A percentile compares a stretch with the other conserved stretches of the same genome.
Evolutionary conservation across 768 basidiomycete genomes (phyloP).

Genomic region (Lactarius trivialis): DNA sequence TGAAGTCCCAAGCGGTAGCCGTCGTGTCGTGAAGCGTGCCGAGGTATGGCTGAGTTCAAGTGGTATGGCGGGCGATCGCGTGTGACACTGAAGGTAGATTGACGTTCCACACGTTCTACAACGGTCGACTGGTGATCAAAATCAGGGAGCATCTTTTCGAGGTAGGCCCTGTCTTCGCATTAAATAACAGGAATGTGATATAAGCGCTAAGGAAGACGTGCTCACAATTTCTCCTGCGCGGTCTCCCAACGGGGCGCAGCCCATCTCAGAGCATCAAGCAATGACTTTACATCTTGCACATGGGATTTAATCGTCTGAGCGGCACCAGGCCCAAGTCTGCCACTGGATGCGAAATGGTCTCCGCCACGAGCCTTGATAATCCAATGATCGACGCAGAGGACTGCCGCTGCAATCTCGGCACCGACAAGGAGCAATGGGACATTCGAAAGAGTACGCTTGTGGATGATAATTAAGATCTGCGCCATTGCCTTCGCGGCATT

Average conservation of each 20-base stretch:
- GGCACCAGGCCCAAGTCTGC: background rate
- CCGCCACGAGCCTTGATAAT: slow-evolving; percentile 16
- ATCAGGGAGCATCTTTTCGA: slow-evolving; percentile 16
- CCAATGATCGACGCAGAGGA: slow-evolving; percentile 21
- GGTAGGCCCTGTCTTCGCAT: slow-evolving; percentile 3
- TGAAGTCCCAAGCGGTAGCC: background rate
- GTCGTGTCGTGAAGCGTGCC: slow-evolving; percentile 4
- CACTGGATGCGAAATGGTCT: background rate
- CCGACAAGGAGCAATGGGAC: slow-evolving; percentile 16
- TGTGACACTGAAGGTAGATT: background rate
- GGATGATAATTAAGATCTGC: slow-evolving; percentile 16
- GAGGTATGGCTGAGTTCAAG: background rate
- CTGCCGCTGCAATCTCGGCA: slow-evolving; percentile 17
- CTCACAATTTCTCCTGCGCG: slow-evolving; percentile 17
- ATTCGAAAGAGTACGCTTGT: slow-evolving; percentile 18
- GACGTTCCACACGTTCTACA: background rate
- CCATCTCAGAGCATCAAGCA: slow-evolving; percentile 19
- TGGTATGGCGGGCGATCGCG: background rate
- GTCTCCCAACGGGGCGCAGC: slow-evolving; percentile 21
- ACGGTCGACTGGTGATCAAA: slow-evolving; percentile 2
- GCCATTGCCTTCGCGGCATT: slow-evolving; percentile 15
- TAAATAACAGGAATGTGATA: background rate
- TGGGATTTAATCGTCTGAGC: slow-evolving; percentile 7
- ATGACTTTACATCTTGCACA: slow-evolving; percentile 13
- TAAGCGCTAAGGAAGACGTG: background rate